Evolutionary conservation across 305 asterid species (phyloP).

Genomic region (Fraxinus dipetala): DNA sequence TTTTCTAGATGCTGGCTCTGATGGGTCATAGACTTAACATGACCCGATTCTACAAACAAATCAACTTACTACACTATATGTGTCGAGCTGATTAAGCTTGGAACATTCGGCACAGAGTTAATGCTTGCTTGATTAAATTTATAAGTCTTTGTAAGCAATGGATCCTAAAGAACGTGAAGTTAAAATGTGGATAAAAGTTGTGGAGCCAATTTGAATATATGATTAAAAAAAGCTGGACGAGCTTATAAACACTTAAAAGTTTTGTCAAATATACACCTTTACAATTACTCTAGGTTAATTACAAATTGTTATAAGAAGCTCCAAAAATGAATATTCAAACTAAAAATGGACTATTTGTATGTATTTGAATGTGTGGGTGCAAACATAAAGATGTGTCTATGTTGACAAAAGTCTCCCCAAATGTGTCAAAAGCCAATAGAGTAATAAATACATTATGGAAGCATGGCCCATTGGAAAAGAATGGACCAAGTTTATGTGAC

Average conservation of each 20-base stretch:
- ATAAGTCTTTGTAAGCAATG: no score
- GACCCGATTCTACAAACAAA: neutral
- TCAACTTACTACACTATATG: neutral
- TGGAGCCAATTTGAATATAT: no score
- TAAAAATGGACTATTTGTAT: neutral
- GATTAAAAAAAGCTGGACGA: no score
- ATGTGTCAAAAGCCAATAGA: neutral
- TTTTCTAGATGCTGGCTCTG: neutral
- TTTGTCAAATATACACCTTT: neutral
- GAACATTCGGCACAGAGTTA: neutral
- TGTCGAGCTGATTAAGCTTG: neutral
- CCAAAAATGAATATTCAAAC: neutral
- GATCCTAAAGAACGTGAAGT: no score
- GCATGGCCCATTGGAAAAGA: neutral
- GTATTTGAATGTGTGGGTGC: neutral
- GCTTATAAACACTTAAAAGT: no score
- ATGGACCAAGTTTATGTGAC: neutral
- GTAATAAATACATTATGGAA: neutral
- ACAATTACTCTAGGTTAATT: neutral
- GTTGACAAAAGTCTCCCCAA: neutral
- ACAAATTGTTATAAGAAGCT: neutral
- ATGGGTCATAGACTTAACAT: neutral
- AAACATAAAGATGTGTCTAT: neutral
- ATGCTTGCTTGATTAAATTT: no score
- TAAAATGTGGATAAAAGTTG: no score